phyloP scores from a whole-genome alignment of 2,329 filamentous ascomycete species.

The Calcarisporium arbuscula region DNA sequence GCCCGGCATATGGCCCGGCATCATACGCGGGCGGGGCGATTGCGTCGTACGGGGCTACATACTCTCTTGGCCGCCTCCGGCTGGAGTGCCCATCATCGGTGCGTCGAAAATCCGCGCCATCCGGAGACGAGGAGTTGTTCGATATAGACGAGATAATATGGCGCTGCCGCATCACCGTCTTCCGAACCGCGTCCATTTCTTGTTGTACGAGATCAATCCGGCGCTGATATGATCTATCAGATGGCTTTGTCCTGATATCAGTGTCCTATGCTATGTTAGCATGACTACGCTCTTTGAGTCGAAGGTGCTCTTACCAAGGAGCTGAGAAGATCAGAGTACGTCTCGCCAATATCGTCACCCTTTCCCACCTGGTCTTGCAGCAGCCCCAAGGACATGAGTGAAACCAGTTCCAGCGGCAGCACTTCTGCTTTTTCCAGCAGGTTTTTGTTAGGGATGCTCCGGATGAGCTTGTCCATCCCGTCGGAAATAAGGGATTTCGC shows the following conservation, averaged over 20 bases:
- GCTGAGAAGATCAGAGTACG: conserved; percentile 36
- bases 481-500: conserved; percentile 23
- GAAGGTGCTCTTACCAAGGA: conserved; percentile 25
- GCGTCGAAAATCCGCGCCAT: conserved; percentile 12
- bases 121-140: conserved; percentile 13
- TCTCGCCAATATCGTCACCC: conserved; percentile 31
- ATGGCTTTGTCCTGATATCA: conserved; percentile 31
- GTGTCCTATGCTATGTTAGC: conserved; percentile 26
- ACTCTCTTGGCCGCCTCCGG: too few species aligned
- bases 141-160: conserved; percentile 22
- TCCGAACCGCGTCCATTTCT: conserved; percentile 32
- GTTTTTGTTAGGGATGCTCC: conserved; percentile 21
- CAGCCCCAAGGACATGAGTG: conserved; percentile 31
- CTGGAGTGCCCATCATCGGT: conserved; percentile 8
- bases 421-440: conserved; percentile 31
- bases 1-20: too few species aligned
- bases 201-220: conserved; percentile 33
- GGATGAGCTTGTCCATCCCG: conserved; percentile 31
- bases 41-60: too few species aligned
- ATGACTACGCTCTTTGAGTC: not conserved
- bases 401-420: conserved; percentile 35
- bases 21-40: too few species aligned
- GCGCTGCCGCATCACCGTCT: conserved; percentile 26
- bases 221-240: conserved; percentile 34
- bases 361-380: conserved; percentile 31